These are phyloP conservation scores for Brassica juncea DNA, from an alignment of 345 rosid genomes.

Conservation along the genomic window DNA sequence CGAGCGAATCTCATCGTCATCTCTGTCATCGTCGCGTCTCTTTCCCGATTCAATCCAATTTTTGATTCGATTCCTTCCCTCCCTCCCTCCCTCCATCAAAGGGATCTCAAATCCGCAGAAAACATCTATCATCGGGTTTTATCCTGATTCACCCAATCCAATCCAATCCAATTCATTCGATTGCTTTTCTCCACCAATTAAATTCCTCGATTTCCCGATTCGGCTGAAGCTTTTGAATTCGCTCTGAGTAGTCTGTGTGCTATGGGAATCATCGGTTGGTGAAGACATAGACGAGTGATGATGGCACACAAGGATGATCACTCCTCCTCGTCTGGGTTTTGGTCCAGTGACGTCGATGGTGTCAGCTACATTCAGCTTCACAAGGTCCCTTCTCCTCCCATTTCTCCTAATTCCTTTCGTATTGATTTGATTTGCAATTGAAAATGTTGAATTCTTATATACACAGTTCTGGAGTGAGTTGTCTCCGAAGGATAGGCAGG, in stretches of 20 bases:
- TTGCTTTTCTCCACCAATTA: neutral
- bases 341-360: neutral
- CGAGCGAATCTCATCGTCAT: neutral
- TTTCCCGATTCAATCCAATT: neutral
- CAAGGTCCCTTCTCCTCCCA: neutral
- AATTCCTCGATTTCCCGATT: neutral
- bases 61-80: neutral
- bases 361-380: neutral
- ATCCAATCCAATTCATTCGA: neutral
- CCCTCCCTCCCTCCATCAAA: neutral
- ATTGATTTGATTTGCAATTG: too few relatives aligned
- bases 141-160: neutral
- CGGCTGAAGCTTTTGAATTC: neutral
- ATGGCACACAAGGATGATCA: neutral
- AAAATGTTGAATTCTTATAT: neutral
- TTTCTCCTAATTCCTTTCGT: neutral
- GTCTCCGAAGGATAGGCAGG: slow-evolving; percentile 57
- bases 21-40: neutral
- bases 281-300: neutral
- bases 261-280: neutral
- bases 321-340: neutral
- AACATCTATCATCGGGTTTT: neutral
- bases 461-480: slow-evolving; percentile 85
- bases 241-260: neutral
- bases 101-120: neutral